Evolutionary conservation across 2,329 filamentous ascomycete genomes (phyloP), one percentile per base, ranked within the genome.

Genomic region (Fusarium sp.): DNA sequence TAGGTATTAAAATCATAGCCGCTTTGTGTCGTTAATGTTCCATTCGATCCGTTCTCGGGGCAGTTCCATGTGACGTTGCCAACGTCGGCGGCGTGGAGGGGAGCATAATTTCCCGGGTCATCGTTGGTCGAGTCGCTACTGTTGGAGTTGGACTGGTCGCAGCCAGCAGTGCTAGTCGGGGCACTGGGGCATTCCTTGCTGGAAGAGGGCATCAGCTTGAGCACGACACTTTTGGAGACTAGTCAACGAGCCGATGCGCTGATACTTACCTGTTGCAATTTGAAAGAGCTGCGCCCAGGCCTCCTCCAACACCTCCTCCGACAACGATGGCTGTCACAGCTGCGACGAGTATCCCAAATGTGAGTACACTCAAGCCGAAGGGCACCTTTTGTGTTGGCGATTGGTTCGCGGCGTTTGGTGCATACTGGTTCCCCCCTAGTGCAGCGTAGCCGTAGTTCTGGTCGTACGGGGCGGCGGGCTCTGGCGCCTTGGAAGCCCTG

Each of bases 261-360:
- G 10, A 34, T 43, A 27, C 13, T 18, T 46, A 68, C 66, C 23
- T 60, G 15, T 65, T 60, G 13, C 60, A 65, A 10, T 37, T 13
- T 7, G 41, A 44, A 15, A 68, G 18, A 37, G 66, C 60, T 46
- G 66, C 66, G 27, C 66, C 66, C 7, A 68, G 7, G 16, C 66
- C 66, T n/a, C 66, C 66, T 3, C 65, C 66, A 0, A 68, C 15
- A 7, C 48, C 51, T 7, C 44, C 66, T 15, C 66, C 66, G 0
- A 69, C 40, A 1, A 68, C 9, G 12, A 65, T 1, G 2, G 66
- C 54, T 0, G 66, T 68, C 3, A 56, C 6, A 2, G 48, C 23
- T 2, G 60, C 66, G 34, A 68, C 40, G 3, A 68, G 7, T 0
- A 60, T 39, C 15, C 60, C 53, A 1, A 68, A 27, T 0, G 27